Base-by-base conservation (phyloP, 1,284 basidiomycete genomes). In the Vanrija pseudolonga region DNA sequence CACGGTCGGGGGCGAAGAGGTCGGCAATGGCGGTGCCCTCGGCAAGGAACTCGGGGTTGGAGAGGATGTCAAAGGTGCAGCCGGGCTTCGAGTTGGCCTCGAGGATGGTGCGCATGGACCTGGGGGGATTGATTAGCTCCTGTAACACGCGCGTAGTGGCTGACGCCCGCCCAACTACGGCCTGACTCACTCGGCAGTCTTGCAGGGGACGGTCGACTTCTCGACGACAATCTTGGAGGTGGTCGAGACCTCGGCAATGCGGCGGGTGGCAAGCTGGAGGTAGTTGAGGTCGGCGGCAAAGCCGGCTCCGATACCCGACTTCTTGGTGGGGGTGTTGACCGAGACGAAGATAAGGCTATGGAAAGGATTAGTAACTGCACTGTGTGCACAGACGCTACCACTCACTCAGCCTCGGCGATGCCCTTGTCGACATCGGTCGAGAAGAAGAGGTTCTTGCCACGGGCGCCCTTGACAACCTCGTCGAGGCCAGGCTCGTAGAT, bases 401-500 rank as follows among this genome's bases (percentile, higher is more conserved):
- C 73, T 67, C 53, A 75, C 73, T 98, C 93, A 38, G 95, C 94
- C 76, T 95, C 92, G 62, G 80, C 83, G 74, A 98, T 97, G 54
- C 82, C 90, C 72, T 86, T 86, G 79, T 98, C 93, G 66, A 98
- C 89, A 65, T 98, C 87, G 49, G 92, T 95, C 24, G 88, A 89
- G 82, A 98, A 98, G 81, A 97, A 97, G 61, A 98, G 84, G 80
- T 98, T 98, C 77, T 86, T 85, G 41, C 91, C 94, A 51, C 95
- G 85, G 55, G 90, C 88, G 66, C 84, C 74, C 70, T 86, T 86
- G 66, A 99, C 90, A 63, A 98, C 90, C 45, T 89, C 91, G 60
- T 86, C 91, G n/a, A 99, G 85, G 49, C 94, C 94, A 15, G 96
- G 95, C 77, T 99, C 95, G 76, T 96, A 99, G 74, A 99, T 97